phyloP scores from a whole-genome alignment of 2,329 filamentous ascomycete genomes.

The Fusarium piperis region DNA sequence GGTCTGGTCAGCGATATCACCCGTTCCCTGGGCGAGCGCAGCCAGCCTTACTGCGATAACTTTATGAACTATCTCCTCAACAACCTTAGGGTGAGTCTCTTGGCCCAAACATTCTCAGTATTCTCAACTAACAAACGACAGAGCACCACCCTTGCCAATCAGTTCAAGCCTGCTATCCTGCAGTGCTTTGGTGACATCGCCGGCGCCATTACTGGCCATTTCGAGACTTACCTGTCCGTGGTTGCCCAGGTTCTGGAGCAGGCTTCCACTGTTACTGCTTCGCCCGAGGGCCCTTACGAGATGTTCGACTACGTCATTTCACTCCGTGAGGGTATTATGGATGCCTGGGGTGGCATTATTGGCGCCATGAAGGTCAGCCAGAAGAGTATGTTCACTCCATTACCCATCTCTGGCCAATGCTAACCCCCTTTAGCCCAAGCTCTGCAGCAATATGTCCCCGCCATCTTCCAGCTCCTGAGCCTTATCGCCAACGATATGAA shows the following conservation, averaged over 20 bases:
- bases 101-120: neutral
- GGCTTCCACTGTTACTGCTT: constrained; percentile 82
- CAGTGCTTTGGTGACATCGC: constrained; percentile 99
- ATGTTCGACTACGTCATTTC: constrained; percentile 98
- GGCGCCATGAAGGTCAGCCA: constrained; percentile 87
- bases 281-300: constrained; percentile 85
- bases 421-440: constrained; percentile 63
- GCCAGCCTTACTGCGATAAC: constrained; percentile 93
- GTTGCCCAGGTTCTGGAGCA: constrained; percentile 96
- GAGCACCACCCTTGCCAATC: constrained; percentile 88
- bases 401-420: constrained; percentile 37
- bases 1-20: constrained; percentile 97
- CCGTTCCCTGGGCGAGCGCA: constrained; percentile 86
- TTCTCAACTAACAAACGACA: constrained; percentile 48
- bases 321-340: constrained; percentile 96
- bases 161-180: constrained; percentile 97
- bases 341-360: constrained; percentile 98
- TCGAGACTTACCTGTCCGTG: constrained; percentile 91
- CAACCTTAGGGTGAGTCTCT: constrained; percentile 78
- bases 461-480: constrained; percentile 88
- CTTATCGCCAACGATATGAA: constrained; percentile 83
- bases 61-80: constrained; percentile 99
- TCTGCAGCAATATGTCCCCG: constrained; percentile 80
- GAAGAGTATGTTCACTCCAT: constrained; percentile 70
- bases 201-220: constrained; percentile 88